These are phyloP conservation scores for Talaromyces stipitatus DNA, from an alignment of 495 filamentous ascomycete species.

Conservation along the genomic window DNA sequence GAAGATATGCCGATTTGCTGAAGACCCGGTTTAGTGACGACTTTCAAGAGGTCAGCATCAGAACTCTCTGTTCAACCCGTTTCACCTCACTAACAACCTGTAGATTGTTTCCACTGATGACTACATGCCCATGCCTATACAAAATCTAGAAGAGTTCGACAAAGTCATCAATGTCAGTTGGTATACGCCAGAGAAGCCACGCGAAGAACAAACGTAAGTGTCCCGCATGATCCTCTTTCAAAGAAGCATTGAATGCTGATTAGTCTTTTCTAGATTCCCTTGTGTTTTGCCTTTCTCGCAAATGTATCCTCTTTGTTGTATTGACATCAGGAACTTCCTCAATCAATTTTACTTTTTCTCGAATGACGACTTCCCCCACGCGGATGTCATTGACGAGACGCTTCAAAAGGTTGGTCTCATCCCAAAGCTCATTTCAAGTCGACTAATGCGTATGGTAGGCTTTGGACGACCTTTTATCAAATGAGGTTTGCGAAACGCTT, in stretches of 20 bases:
- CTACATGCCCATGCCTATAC: conserved; percentile 98
- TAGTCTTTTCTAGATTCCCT: conserved; percentile 56
- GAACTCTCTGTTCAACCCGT: neutral
- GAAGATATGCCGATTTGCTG: conserved; percentile 87
- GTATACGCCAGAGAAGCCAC: conserved; percentile 75
- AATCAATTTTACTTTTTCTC: conserved; percentile 96
- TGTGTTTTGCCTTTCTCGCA: conserved; percentile 93
- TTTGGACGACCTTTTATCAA: conserved; percentile 83
- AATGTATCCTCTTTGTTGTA: conserved; percentile 98
- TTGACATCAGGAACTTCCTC: conserved; percentile 91
- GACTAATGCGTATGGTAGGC: conserved; percentile 29
- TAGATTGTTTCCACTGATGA: conserved; percentile 94
- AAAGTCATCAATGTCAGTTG: conserved; percentile 91
- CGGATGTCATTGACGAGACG: conserved; percentile 80
- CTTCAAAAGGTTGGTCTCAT: conserved; percentile 54
- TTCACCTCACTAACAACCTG: neutral
- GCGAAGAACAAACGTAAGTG: conserved; percentile 66
- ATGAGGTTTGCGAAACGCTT: conserved; percentile 82
- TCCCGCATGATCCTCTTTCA: neutral
- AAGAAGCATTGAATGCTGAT: neutral
- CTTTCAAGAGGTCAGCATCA: conserved; percentile 67
- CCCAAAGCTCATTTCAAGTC: neutral
- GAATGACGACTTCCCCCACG: conserved; percentile 86
- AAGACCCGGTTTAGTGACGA: conserved; percentile 86
- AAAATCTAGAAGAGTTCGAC: conserved; percentile 81